Evolutionary conservation across 1,139 yeast species (phyloP).

Genomic region (Torulaspora pretoriensis): DNA sequence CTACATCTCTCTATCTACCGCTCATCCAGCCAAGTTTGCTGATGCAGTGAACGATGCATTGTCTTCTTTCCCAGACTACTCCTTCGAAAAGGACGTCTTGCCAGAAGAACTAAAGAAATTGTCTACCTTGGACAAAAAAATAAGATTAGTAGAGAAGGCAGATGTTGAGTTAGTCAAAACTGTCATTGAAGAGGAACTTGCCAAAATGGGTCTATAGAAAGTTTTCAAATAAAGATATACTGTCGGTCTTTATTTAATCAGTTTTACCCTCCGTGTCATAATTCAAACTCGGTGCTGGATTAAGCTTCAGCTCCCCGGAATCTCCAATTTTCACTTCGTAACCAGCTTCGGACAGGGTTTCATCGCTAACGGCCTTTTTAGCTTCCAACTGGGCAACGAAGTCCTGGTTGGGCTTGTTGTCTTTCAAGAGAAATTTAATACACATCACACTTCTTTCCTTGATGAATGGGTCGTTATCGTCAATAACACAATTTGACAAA

Average conservation of each 20-base stretch:
- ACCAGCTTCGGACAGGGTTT: conserved; percentile 52
- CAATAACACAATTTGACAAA: conserved; percentile 78
- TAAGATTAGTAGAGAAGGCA: conserved; percentile 68
- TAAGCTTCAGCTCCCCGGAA: conserved; percentile 47
- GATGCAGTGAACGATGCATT: conserved; percentile 90
- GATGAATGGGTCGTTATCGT: conserved; percentile 81
- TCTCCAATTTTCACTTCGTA: conserved; percentile 53
- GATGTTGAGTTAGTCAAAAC: conserved; percentile 68
- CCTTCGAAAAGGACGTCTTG: conserved; percentile 81
- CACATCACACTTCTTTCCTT: conserved; percentile 83
- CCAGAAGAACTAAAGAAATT: conserved; percentile 82
- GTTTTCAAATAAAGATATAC: neutral
- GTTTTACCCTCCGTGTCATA: neutral
- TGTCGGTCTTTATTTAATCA: neutral
- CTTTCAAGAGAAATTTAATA: conserved; percentile 59
- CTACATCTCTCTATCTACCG: conserved; percentile 86
- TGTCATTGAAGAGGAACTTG: conserved; percentile 66
- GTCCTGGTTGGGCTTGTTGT: conserved; percentile 64
- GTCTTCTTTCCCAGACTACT: conserved; percentile 59
- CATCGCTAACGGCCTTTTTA: conserved; percentile 46
- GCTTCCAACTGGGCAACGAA: conserved; percentile 67
- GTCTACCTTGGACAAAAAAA: conserved; percentile 67
- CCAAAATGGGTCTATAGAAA: conserved; percentile 42
- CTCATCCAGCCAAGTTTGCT: conserved; percentile 97
- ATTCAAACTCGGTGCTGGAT: conserved; percentile 15